Evolutionary conservation across 768 basidiomycete species (phyloP).

Genomic region (Trametes elegans): DNA sequence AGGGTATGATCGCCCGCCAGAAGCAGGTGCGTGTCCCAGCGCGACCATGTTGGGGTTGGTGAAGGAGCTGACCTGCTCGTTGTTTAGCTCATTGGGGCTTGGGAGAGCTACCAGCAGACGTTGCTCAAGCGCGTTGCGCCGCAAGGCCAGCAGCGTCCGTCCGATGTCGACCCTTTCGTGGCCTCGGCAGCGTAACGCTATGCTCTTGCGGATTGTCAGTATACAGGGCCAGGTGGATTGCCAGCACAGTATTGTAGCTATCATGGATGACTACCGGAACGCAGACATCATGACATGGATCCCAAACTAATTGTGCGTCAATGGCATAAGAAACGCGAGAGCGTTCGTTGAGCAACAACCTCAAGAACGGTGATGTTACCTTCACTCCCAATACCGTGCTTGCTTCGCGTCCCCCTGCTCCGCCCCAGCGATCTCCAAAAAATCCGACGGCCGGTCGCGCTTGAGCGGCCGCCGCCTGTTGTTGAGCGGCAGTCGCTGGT

Average conservation of each 20-base stretch:
- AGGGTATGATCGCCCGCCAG: slow-evolving; percentile 84
- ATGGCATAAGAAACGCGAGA: no score
- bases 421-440: slow-evolving; percentile 63
- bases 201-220: no score
- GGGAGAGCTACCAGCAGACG: slow-evolving; percentile 80
- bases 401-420: slow-evolving; percentile 59
- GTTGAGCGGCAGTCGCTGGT: slow-evolving; percentile 80
- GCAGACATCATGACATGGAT: no score
- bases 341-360: no score
- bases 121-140: slow-evolving; percentile 50
- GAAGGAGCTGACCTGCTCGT: not conserved
- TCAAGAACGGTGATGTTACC: no score
- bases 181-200: not conserved
- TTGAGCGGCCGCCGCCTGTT: slow-evolving; percentile 71
- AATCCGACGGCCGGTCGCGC: slow-evolving; percentile 81
- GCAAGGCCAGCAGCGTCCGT: slow-evolving; percentile 7
- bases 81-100: slow-evolving; percentile 65
- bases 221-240: no score
- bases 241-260: no score
- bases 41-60: no score
- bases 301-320: no score
- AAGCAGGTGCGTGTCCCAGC: slow-evolving; percentile 42
- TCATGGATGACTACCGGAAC: no score
- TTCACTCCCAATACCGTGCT: slow-evolving; percentile 77
- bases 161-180: slow-evolving; percentile 13